A percentile compares a stretch with the other conserved stretches of the same genome.
Conservation (phyloP, 805 yeast genomes). For the Candida sphagnicola region DNA sequence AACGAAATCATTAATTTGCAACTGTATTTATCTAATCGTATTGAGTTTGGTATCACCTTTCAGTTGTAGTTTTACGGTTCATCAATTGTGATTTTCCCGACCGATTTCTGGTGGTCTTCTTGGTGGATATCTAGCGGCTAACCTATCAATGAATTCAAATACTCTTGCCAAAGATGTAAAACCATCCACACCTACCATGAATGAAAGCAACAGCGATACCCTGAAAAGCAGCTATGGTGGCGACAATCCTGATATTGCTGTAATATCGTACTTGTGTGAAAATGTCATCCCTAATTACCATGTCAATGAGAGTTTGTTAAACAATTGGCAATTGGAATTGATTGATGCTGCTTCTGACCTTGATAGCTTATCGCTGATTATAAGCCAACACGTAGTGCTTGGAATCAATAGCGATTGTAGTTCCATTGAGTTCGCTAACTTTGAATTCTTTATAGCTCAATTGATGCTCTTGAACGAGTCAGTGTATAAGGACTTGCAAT, state of each 20-base stretch:
- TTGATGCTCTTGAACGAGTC: slow-evolving; percentile 18
- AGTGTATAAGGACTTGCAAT: slow-evolving; percentile 24
- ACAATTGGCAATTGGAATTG: slow-evolving; percentile 36
- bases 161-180: no score
- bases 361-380: slow-evolving; percentile 15
- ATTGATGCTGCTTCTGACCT: slow-evolving; percentile 19
- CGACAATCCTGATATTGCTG: slow-evolving; percentile 9
- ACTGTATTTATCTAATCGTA: no score
- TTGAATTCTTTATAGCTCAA: slow-evolving; percentile 9
- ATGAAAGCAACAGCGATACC: no score
- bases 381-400: slow-evolving; percentile 22
- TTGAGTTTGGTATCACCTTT: no score
- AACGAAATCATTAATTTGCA: no score
- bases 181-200: no score
- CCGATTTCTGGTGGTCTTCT: no score
- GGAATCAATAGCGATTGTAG: slow-evolving; percentile 4
- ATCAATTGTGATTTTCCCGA: no score
- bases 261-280: slow-evolving; percentile 21
- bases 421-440: slow-evolving; percentile 6
- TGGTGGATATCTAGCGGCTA: no score
- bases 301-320: slow-evolving; percentile 24
- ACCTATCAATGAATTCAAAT: no score
- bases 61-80: no score
- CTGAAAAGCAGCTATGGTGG: no score
- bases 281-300: slow-evolving; percentile 17